Evolutionary conservation across 2,329 filamentous ascomycete species (phyloP).

Genomic region (Emergomyces africanus): DNA sequence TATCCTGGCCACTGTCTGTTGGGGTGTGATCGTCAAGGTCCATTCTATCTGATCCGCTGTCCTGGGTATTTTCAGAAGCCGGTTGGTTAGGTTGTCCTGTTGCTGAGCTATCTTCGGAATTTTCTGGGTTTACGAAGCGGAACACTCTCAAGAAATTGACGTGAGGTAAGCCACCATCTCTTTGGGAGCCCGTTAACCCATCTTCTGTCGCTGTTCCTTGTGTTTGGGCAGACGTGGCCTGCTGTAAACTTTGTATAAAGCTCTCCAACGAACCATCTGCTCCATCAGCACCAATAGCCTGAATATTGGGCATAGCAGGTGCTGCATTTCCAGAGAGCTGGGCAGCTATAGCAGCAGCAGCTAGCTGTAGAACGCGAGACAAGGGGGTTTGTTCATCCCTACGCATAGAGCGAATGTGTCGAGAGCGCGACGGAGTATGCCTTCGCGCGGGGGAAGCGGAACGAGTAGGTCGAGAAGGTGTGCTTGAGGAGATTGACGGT

Average conservation of each 20-base stretch:
- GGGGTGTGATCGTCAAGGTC: slow-evolving; percentile 24
- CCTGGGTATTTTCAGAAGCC: slow-evolving; percentile 16
- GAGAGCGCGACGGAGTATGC: slow-evolving; percentile 35
- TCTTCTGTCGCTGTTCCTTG: slow-evolving; percentile 24
- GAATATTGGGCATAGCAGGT: slow-evolving; percentile 42
- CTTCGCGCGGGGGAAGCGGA: slow-evolving; percentile 23
- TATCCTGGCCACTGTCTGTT: slow-evolving; percentile 33
- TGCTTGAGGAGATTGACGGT: slow-evolving; percentile 15
- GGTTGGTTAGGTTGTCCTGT: slow-evolving; percentile 11
- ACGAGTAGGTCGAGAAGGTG: slow-evolving; percentile 17
- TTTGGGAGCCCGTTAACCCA: slow-evolving; percentile 5
- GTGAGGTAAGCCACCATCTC: slow-evolving; percentile 38
- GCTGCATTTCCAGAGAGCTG: slow-evolving; percentile 50
- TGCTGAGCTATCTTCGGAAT: slow-evolving; percentile 15
- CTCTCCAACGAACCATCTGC: slow-evolving; percentile 51
- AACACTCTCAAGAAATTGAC: slow-evolving; percentile 59
- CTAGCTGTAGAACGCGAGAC: slow-evolving; percentile 49
- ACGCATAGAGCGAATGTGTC: slow-evolving; percentile 40
- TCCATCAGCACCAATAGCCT: slow-evolving; percentile 41
- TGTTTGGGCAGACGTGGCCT: slow-evolving; percentile 46
- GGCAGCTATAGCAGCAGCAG: slow-evolving; percentile 51
- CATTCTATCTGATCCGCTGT: slow-evolving; percentile 21
- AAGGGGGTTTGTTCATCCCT: slow-evolving; percentile 51
- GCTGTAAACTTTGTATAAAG: slow-evolving; percentile 50
- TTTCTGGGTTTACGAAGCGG: slow-evolving; percentile 46